A percentile compares a stretch with the other conserved stretches of the same genome.
phyloP scores from a whole-genome alignment of 108 stramenopile species.

The Epithemia pelagica region DNA sequence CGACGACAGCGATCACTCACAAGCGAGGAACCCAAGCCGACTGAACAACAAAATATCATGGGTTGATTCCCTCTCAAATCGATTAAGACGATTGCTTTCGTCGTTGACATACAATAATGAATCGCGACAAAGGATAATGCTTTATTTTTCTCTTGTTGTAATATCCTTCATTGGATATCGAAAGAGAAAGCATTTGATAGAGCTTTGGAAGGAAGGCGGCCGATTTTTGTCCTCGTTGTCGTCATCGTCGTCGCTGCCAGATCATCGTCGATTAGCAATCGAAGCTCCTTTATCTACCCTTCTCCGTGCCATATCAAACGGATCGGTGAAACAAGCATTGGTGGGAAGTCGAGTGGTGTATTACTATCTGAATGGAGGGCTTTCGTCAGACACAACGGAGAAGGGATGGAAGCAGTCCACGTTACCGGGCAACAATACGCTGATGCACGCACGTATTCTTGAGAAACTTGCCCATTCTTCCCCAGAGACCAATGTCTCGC shows the following conservation, averaged over 20 bases:
- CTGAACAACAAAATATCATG: too few relatives aligned
- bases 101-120: too few relatives aligned
- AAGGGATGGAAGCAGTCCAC: conserved; percentile 49
- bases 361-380: not conserved
- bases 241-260: too few relatives aligned
- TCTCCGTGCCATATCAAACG: conserved; percentile 20
- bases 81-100: too few relatives aligned
- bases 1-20: too few relatives aligned
- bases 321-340: conserved; percentile 24
- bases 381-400: conserved; percentile 1
- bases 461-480: conserved; percentile 43
- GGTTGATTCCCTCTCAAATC: too few relatives aligned
- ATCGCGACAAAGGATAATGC: too few relatives aligned
- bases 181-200: not conserved
- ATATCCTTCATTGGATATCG: not conserved
- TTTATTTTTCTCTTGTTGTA: too few relatives aligned
- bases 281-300: conserved; percentile 28
- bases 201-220: too few relatives aligned
- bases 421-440: conserved; percentile 45
- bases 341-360: conserved; percentile 9
- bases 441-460: conserved; percentile 40
- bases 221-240: too few relatives aligned
- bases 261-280: conserved; percentile 4
- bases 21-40: too few relatives aligned
- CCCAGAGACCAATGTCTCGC: conserved; percentile 37